Evolutionary conservation across 176 grass and related monocot species (phyloP).

Genomic region (Secale cereale): DNA sequence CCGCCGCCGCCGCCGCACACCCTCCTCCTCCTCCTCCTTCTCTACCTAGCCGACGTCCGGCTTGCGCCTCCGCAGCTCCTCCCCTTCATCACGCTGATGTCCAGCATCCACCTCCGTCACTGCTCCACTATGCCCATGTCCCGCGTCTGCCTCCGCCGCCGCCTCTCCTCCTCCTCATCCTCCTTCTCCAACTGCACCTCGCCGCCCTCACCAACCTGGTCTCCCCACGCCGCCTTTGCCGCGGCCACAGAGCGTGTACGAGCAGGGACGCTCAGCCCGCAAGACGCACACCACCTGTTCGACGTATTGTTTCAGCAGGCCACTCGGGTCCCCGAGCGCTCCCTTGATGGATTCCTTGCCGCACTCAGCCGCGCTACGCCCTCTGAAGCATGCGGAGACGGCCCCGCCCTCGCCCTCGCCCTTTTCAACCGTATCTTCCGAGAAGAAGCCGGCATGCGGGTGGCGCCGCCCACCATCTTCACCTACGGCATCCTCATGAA

Average conservation of each 20-base stretch:
- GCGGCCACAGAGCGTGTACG: not conserved
- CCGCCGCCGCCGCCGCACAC: too few relatives aligned
- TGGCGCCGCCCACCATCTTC: not conserved
- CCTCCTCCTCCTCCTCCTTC: not conserved
- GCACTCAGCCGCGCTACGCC: not conserved
- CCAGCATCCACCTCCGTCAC: not conserved
- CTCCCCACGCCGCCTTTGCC: not conserved
- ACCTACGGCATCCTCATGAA: not conserved
- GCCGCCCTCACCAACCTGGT: not conserved
- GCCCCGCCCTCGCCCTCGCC: not conserved
- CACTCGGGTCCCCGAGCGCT: not conserved
- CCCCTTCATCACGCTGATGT: too few relatives aligned
- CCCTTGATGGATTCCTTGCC: not conserved
- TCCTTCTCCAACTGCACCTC: not conserved
- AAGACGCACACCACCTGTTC: not conserved
- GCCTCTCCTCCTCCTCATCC: not conserved
- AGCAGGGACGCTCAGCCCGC: not conserved
- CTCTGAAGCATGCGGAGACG: not conserved
- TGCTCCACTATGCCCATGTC: not conserved
- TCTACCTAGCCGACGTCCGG: not conserved
- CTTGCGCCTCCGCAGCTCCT: not conserved
- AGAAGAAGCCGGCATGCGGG: not conserved
- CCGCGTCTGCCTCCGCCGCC: not conserved
- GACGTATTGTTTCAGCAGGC: not conserved
- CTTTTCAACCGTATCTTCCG: not conserved